Percentiles rank a stretch among this genome's conserved stretches.
Evolutionary conservation across 2,329 filamentous ascomycete species (phyloP).

Genomic region (Ploettnerulaceae sp.): DNA sequence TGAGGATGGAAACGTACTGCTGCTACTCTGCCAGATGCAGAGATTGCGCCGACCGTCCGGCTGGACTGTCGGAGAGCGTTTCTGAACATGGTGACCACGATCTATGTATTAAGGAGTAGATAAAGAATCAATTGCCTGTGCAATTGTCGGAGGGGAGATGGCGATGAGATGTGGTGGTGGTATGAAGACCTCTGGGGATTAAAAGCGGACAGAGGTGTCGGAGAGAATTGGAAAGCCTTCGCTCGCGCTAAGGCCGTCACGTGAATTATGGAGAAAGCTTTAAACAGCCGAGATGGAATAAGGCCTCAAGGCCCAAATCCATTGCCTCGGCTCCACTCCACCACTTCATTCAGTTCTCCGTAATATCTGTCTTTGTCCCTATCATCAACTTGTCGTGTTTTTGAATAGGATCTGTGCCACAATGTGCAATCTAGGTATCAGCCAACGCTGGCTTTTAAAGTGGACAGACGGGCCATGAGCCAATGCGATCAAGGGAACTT

Average conservation of each 20-base stretch:
- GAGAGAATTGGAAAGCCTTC: conserved; percentile 12
- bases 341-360: no score
- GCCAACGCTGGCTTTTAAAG: no score
- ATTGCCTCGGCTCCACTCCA: no score
- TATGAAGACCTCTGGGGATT: conserved; percentile 6
- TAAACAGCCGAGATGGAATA: not conserved
- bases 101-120: conserved; percentile 47
- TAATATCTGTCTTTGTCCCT: no score
- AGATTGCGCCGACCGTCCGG: conserved; percentile 90
- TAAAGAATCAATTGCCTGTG: conserved; percentile 59
- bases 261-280: conserved; percentile 5
- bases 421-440: no score
- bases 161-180: conserved; percentile 34
- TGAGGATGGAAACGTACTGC: conserved; percentile 65
- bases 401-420: no score
- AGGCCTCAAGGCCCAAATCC: not conserved
- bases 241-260: conserved; percentile 10
- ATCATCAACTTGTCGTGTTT: no score
- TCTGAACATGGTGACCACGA: conserved; percentile 81
- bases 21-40: conserved; percentile 85
- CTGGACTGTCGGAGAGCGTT: conserved; percentile 96
- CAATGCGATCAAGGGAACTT: no score
- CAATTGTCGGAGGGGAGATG: conserved; percentile 61
- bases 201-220: conserved; percentile 17
- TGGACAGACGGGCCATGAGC: no score